A percentile compares a stretch with the other conserved stretches of the same genome.
Evolutionary conservation across 2,329 filamentous ascomycete species (phyloP).

Genomic region (Tolypocladium endophyticum): DNA sequence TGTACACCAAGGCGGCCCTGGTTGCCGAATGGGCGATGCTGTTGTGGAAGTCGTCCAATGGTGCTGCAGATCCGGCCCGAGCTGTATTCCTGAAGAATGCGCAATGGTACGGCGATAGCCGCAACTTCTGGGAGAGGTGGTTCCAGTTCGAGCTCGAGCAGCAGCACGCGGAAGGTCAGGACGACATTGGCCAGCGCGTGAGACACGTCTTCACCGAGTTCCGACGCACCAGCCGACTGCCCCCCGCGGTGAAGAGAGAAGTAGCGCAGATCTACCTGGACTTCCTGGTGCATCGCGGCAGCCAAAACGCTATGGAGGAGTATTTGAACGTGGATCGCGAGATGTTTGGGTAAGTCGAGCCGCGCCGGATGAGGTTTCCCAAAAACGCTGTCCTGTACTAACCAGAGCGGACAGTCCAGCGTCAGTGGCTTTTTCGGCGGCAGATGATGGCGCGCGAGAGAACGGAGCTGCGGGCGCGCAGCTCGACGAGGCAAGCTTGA

Average conservation of each 20-base stretch:
- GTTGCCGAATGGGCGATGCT: conserved; percentile 82
- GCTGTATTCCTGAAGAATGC: conserved; percentile 74
- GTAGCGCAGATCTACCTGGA: conserved; percentile 69
- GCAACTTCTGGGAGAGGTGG: conserved; percentile 83
- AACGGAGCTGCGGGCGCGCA: conserved; percentile 30
- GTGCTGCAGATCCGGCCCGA: conserved; percentile 68
- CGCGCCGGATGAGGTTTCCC: background rate
- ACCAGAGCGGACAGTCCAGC: conserved; percentile 8
- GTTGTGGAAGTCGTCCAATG: conserved; percentile 72
- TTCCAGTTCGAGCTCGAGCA: conserved; percentile 83
- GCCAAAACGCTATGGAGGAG: conserved; percentile 74
- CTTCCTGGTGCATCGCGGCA: conserved; percentile 75
- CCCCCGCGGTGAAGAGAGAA: conserved; percentile 57
- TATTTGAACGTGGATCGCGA: conserved; percentile 76
- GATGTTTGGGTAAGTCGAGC: conserved; percentile 61
- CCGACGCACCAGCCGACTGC: conserved; percentile 60
- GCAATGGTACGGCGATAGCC: conserved; percentile 75
- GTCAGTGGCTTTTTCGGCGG: conserved; percentile 10
- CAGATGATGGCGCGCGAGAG: conserved; percentile 27
- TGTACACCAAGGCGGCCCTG: conserved; percentile 75
- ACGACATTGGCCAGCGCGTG: conserved; percentile 60
- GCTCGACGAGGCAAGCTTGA: conserved; percentile 39
- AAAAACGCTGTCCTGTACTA: background rate
- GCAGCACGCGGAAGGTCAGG: conserved; percentile 51
- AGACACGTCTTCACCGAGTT: conserved; percentile 72